Percentiles rank a stretch among this genome's conserved stretches.
Evolutionary conservation across 805 yeast genomes (phyloP).

Genomic region (Suhomyces kilbournensis): DNA sequence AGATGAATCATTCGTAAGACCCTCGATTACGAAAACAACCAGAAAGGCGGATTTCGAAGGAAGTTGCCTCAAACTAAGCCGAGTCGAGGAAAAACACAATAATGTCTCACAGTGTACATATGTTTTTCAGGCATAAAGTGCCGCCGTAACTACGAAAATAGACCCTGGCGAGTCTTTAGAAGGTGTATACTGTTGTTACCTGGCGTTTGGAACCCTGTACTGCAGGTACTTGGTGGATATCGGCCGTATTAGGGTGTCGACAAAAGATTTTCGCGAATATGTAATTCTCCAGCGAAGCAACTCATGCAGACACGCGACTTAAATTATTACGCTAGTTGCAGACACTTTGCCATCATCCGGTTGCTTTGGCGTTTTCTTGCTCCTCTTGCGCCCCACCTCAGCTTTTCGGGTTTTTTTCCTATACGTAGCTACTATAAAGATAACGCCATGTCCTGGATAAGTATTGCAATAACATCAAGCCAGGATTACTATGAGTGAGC

Average conservation of each 20-base stretch:
- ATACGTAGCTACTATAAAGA: not conserved
- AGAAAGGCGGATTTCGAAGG: not conserved
- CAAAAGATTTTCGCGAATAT: not conserved
- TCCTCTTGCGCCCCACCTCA: not conserved
- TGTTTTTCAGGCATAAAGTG: not conserved
- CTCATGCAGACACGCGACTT: not conserved
- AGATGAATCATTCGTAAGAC: not conserved
- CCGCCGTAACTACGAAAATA: not conserved
- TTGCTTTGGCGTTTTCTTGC: not conserved
- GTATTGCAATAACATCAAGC: not conserved
- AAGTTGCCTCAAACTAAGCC: not conserved
- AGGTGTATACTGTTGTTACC: not conserved
- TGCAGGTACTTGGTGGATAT: not conserved
- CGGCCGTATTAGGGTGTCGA: not conserved
- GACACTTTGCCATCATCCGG: not conserved
- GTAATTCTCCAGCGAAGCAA: not conserved
- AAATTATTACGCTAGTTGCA: not conserved
- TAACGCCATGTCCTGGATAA: not conserved
- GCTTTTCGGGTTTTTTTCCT: not conserved
- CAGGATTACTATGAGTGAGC: not conserved
- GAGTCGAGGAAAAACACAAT: not conserved
- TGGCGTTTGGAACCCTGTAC: not conserved
- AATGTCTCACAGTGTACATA: not conserved
- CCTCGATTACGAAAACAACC: not conserved
- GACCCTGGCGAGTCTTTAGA: not conserved